Conservation (phyloP, 164 flowering plant genomes). For the Taxillus chinensis region DNA sequence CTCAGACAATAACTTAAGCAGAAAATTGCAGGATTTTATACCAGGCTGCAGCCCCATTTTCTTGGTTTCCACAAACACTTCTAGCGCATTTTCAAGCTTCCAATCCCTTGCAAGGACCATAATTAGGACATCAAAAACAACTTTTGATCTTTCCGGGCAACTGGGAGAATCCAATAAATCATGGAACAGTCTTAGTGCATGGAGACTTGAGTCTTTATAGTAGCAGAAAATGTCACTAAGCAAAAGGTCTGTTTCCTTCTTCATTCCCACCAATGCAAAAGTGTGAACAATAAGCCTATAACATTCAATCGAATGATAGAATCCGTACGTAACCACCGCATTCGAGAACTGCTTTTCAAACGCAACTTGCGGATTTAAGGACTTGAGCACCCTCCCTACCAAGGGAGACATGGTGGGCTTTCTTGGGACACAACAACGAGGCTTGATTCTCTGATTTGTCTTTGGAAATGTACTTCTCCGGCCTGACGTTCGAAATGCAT, state of each 20-base stretch:
- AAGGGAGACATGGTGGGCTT: conserved; percentile 18
- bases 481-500: no score
- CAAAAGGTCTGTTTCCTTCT: conserved; percentile 25
- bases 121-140: conserved; percentile 33
- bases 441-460: no score
- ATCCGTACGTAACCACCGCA: conserved; percentile 26
- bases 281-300: conserved; percentile 31
- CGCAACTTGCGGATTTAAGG: conserved; percentile 35
- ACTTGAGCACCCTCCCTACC: conserved; percentile 28
- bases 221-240: conserved; percentile 35
- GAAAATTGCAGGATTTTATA: conserved; percentile 37
- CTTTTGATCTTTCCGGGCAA: conserved; percentile 7
- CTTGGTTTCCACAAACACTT: conserved; percentile 30
- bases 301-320: conserved; percentile 27
- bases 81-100: conserved; percentile 41
- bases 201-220: conserved; percentile 15
- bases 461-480: no score
- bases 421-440: neutral
- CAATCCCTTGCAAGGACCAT: conserved; percentile 36
- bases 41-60: conserved; percentile 19
- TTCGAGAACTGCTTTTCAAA: conserved; percentile 21
- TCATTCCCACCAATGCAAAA: conserved; percentile 37
- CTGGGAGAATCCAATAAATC: conserved; percentile 19
- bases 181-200: conserved; percentile 20
- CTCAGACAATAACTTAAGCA: conserved; percentile 44